phyloP scores from a whole-genome alignment of 306 rosid species.

The Pyrus communis region DNA sequence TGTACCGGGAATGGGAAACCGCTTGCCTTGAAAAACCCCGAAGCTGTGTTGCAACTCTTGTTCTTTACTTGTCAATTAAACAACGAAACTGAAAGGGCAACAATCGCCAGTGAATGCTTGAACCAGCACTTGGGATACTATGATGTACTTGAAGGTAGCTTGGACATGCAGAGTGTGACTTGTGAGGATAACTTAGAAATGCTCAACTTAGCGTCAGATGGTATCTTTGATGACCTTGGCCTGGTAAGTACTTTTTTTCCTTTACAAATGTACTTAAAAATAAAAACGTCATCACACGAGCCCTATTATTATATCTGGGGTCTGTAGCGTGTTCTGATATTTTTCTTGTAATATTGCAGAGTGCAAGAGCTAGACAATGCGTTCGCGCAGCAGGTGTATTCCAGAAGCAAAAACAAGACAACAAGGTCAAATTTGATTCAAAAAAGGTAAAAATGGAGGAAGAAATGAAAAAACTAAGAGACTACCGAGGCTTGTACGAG shows the following conservation, averaged over 20 bases:
- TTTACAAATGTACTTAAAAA: neutral
- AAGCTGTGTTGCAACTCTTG: slow-evolving; percentile 66
- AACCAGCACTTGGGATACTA: slow-evolving; percentile 33
- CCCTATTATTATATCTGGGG: neutral
- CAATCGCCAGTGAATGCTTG: slow-evolving; percentile 33
- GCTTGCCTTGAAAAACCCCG: slow-evolving; percentile 41
- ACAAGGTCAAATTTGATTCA: slow-evolving; percentile 13
- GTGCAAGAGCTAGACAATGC: slow-evolving; percentile 51
- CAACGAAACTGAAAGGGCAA: slow-evolving; percentile 5
- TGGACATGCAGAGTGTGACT: slow-evolving; percentile 27
- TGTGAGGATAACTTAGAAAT: slow-evolving; percentile 22
- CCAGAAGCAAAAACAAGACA: slow-evolving; percentile 31
- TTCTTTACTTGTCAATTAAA: slow-evolving; percentile 44
- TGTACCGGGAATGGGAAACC: slow-evolving; percentile 39
- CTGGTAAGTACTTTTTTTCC: slow-evolving; percentile 31
- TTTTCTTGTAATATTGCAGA: slow-evolving; percentile 34
- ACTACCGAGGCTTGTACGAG: slow-evolving; percentile 27
- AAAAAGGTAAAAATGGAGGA: neutral
- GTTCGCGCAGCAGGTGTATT: slow-evolving; percentile 55
- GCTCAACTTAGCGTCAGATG: slow-evolving; percentile 30
- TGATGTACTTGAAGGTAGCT: neutral
- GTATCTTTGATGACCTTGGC: slow-evolving; percentile 56
- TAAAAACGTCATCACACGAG: neutral
- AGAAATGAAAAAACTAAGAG: slow-evolving; percentile 4
- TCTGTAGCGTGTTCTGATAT: neutral